Evolutionary conservation across 345 rosid genomes (phyloP), one percentile per base, ranked within the genome.

Genomic region (Lumnitzera racemosa): DNA sequence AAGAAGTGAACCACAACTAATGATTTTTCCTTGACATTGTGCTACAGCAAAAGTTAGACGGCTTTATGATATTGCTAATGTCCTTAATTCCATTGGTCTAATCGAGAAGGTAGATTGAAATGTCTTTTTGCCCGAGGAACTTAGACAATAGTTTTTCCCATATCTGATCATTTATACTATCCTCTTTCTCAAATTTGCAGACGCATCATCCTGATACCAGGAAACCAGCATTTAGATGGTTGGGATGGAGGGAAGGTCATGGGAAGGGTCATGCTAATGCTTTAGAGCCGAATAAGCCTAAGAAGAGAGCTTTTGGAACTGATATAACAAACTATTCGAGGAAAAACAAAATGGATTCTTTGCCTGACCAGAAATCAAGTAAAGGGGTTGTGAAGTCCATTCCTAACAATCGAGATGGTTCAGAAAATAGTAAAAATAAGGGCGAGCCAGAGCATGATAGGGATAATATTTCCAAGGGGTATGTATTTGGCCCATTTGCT

Each of bases 61-160:
- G 62, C 73, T 83, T 20, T 83, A 86, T 66, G 94, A 83, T 74
- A 80, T 86, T 56, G 89, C 86, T 47, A 86, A 86, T 73, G 86
- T 83, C 58, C 73, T 83, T 61, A 76, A 87, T 60, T 83, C 87
- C 11, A 70, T 83, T 69, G 79, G 79, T 57, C 63, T 86, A 48
- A 83, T 86, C 49, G 86, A 86, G 55, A 86, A 86, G 94, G 89
- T 86, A 79, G 43, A 47, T 29, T 3, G 16, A 25, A 46, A 2
- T 36, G 43, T 36, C 11, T 36, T 36, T 36, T 4, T 36, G 43
- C 43, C 7, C 43, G 4, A 36, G 43, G 43, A 36, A 36, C 11
- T 36, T 36, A 36, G 43, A 36, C 43, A 9, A 9, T 36, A 36
- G 10, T 36, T 36, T 36, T 36, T 36, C 11, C 43, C 7, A 36